A percentile compares a stretch with the other conserved stretches of the same genome.
Conservation (phyloP, 257 asterid species). For the Ehretia macrophylla region DNA sequence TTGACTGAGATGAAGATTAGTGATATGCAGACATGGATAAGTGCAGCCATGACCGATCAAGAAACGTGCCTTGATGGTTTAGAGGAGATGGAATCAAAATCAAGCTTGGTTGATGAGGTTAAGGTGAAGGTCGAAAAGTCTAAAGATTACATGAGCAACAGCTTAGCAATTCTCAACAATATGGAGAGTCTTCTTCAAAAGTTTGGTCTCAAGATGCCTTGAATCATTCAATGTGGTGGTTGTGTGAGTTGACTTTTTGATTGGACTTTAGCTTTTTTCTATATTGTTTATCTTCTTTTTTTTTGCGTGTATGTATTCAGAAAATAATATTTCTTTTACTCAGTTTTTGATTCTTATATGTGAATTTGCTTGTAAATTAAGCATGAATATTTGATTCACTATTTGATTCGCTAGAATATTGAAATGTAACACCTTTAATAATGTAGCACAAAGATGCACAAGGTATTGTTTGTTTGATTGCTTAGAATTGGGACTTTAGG, state of each 20-base stretch:
- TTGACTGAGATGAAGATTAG: conserved; percentile 60
- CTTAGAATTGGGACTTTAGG: too few species aligned
- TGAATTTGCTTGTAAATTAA: too few species aligned
- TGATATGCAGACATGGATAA: conserved; percentile 73
- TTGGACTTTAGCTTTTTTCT: too few species aligned
- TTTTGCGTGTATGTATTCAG: not conserved
- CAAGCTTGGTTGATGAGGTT: conserved; percentile 48
- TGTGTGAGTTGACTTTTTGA: conserved; percentile 1
- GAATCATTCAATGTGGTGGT: conserved; percentile 6
- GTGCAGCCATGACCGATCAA: conserved; percentile 82
- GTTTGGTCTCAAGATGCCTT: conserved; percentile 56
- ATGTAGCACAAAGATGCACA: too few species aligned
- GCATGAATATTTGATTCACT: too few species aligned
- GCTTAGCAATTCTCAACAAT: conserved; percentile 76
- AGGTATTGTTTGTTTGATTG: too few species aligned
- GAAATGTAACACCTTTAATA: too few species aligned
- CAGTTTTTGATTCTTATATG: too few species aligned
- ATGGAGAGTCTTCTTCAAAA: conserved; percentile 42
- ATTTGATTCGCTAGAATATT: too few species aligned
- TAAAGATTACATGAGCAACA: conserved; percentile 75
- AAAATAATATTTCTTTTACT: too few species aligned
- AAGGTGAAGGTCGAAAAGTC: conserved; percentile 62
- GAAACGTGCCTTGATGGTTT: conserved; percentile 78
- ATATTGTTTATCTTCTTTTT: too few species aligned
- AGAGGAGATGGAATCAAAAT: conserved; percentile 61